These are phyloP conservation scores for Candida incommunis DNA, from an alignment of 805 yeast species.

Conservation along the genomic window DNA sequence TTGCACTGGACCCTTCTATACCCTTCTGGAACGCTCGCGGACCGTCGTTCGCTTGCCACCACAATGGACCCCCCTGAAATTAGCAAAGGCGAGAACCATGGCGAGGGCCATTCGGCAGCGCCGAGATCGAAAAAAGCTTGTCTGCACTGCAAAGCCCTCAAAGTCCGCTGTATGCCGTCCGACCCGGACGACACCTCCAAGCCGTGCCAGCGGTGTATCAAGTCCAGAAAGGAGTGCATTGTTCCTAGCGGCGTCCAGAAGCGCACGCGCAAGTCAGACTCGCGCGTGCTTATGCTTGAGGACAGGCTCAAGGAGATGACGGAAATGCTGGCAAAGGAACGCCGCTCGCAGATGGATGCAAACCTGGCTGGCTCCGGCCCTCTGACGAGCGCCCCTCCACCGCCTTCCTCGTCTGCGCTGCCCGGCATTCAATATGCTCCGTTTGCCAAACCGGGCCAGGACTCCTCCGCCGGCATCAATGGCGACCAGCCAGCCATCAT, in stretches of 20 bases:
- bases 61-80: no score
- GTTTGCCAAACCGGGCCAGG: no score
- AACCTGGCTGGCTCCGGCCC: not conserved
- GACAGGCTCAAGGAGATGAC: not conserved
- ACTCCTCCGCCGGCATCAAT: no score
- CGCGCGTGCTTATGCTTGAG: not conserved
- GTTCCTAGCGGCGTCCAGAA: constrained; percentile 49
- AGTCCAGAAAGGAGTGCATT: constrained; percentile 45
- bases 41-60: no score
- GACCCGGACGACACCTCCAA: constrained; percentile 39
- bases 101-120: no score
- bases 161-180: constrained; percentile 67
- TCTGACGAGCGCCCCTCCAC: not conserved
- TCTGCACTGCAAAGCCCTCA: constrained; percentile 49
- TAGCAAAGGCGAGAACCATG: not conserved
- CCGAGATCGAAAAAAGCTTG: constrained; percentile 16
- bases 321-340: not conserved
- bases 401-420: not conserved
- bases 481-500: no score
- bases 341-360: not conserved
- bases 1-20: no score
- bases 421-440: not conserved
- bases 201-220: constrained; percentile 58
- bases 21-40: no score
- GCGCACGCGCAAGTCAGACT: constrained; percentile 19